Evolutionary conservation across 2,329 filamentous ascomycete species (phyloP).

Genomic region (Aspergillus texensis): DNA sequence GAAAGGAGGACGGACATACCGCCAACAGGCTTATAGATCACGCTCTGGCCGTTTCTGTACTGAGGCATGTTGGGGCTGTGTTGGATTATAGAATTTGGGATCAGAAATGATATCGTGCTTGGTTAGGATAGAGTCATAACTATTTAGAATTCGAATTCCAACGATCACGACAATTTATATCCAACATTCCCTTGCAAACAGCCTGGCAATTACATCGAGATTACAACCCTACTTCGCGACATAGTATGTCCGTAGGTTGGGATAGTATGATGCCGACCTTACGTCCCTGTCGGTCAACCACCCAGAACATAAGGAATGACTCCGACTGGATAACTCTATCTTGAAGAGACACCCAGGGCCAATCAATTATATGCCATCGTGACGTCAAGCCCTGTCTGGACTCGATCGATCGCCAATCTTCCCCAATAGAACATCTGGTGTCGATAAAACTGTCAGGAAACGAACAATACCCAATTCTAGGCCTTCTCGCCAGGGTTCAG

Average conservation of each 20-base stretch:
- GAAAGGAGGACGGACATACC: not conserved
- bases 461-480: no score
- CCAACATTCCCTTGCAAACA: rapidly evolving
- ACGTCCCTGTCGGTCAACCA: not conserved
- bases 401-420: not conserved
- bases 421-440: no score
- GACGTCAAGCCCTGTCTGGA: not conserved
- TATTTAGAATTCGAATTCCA: no score
- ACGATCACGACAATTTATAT: not conserved
- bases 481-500: no score
- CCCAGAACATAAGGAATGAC: no score
- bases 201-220: no score
- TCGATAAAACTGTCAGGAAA: no score
- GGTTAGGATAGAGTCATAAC: not conserved
- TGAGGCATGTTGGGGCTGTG: not conserved
- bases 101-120: not conserved
- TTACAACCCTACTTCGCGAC: no score
- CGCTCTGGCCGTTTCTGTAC: not conserved
- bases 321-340: no score
- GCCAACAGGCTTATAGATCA: not conserved
- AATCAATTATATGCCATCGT: not conserved
- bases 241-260: not conserved
- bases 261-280: not conserved
- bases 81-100: no score
- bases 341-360: no score